phyloP scores from a whole-genome alignment of 495 filamentous ascomycete species.

The Penicillium atrosanguineum region DNA sequence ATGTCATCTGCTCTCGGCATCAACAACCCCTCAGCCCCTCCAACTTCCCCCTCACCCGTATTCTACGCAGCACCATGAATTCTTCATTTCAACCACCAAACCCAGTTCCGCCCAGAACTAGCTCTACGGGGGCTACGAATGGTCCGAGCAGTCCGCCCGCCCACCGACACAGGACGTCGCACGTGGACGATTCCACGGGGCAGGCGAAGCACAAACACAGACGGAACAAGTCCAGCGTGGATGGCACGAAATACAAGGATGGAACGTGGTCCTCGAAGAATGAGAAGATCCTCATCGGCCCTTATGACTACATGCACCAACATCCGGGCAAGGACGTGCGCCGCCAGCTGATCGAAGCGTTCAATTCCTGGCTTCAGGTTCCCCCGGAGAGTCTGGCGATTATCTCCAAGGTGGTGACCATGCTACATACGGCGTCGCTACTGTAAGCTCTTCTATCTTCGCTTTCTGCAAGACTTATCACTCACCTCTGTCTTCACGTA shows the following conservation, averaged over 20 bases:
- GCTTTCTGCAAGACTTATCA: not conserved
- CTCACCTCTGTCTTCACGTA: slow-evolving; percentile 17
- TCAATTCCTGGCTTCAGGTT: slow-evolving; percentile 87
- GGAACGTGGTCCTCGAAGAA: slow-evolving; percentile 67
- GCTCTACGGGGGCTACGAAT: slow-evolving; percentile 55
- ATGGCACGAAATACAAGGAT: slow-evolving; percentile 50
- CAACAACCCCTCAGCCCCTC: slow-evolving; percentile 8
- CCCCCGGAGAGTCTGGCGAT: slow-evolving; percentile 72
- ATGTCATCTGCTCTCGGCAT: slow-evolving; percentile 6
- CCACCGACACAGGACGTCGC: slow-evolving; percentile 42
- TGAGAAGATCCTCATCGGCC: slow-evolving; percentile 76
- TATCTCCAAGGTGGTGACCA: slow-evolving; percentile 84
- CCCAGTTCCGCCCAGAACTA: slow-evolving; percentile 70
- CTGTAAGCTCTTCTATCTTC: slow-evolving; percentile 46
- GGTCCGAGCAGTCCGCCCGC: slow-evolving; percentile 21
- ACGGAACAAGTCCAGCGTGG: slow-evolving; percentile 45
- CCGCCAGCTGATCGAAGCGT: slow-evolving; percentile 79
- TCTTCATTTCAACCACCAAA: slow-evolving; percentile 57
- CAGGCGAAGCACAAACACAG: slow-evolving; percentile 33
- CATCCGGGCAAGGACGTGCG: slow-evolving; percentile 94
- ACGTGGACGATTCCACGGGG: slow-evolving; percentile 29
- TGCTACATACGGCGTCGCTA: slow-evolving; percentile 92
- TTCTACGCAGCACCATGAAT: slow-evolving; percentile 10
- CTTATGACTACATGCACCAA: slow-evolving; percentile 81
- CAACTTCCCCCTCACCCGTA: slow-evolving; percentile 13